Base-by-base conservation (phyloP, 1,284 basidiomycete genomes). In the Tetrapyrgos nigripes region DNA sequence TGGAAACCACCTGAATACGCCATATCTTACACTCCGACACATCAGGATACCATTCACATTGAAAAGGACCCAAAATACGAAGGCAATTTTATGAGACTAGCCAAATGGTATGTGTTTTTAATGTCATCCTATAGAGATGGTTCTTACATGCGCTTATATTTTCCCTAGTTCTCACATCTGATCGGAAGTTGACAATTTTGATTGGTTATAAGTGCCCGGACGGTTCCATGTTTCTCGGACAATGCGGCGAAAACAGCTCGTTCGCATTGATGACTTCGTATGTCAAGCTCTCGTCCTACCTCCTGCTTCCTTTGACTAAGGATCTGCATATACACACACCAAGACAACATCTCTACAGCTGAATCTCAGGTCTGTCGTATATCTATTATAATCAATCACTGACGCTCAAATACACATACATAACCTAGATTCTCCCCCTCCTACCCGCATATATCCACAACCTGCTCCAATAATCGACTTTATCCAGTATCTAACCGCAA, bases 401-500 rank as follows among this genome's bases (percentile, higher is more conserved):
- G 26, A 6, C 26, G 19, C 14, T 45, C 43, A 9, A 13, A 37
- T n/a, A n/a, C 27, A 31, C 26, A 17, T n/a, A n/a, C n/a, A n/a
- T n/a, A n/a, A n/a, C n/a, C n/a, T n/a, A n/a, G n/a, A n/a, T n/a
- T n/a, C n/a, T n/a, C n/a, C n/a, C n/a, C 55, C 23, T 50, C 26
- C 59, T 58, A 64, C 19, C 57, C 62, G 29, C n/a, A 63, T 71
- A 24, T 74, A 86, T 43, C 57, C 65, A 1, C 90, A 93, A 69
- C 76, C 91, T 0, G 82, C 88, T 1, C 83, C 93, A 0, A 84
- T 94, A 44, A 79, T 93, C 40, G 89, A 92, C 54, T 89, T 86
- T 62, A 63, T 79, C 6, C 96, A 94, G 94, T 96, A 91, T 68
- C 94, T 94, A 0, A 79, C 82, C 1, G 93, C 94, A 1, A 84